Evolutionary conservation across 169 alveolate species (phyloP).

Genomic region (Perkinsus marinus): DNA sequence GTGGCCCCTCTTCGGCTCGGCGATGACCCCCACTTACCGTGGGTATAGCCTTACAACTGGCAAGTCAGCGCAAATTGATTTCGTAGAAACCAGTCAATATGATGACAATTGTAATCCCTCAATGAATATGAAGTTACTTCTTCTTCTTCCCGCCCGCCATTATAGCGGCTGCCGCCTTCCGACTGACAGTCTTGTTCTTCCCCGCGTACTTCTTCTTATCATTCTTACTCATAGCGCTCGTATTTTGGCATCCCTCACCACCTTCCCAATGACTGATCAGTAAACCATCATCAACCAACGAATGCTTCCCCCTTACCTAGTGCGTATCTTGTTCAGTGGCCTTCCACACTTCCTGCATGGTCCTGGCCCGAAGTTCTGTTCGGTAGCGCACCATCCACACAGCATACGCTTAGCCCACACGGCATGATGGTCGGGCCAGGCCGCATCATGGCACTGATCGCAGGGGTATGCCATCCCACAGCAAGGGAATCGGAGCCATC

Average conservation of each 20-base stretch:
- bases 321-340: conserved; percentile 10
- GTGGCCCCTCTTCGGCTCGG: neutral
- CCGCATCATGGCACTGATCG: conserved; percentile 64
- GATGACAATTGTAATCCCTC: neutral
- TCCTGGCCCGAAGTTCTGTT: conserved; percentile 44
- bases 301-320: conserved; percentile 13
- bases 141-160: neutral
- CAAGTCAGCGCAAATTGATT: neutral
- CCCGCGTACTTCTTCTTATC: conserved; percentile 42
- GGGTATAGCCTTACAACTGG: neutral
- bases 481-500: conserved; percentile 75
- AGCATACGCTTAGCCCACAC: conserved; percentile 62
- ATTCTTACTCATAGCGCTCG: conserved; percentile 37
- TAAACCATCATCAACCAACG: neutral
- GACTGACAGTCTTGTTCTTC: conserved; percentile 1
- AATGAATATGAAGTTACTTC: neutral
- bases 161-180: neutral
- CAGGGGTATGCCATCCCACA: conserved; percentile 70
- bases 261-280: conserved; percentile 14
- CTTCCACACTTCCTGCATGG: conserved; percentile 31
- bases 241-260: conserved; percentile 54
- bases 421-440: conserved; percentile 47
- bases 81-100: neutral
- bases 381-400: conserved; percentile 66
- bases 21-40: neutral